phyloP scores from a whole-genome alignment of 306 rosid genomes.

The Pyrus bretschneideri region DNA sequence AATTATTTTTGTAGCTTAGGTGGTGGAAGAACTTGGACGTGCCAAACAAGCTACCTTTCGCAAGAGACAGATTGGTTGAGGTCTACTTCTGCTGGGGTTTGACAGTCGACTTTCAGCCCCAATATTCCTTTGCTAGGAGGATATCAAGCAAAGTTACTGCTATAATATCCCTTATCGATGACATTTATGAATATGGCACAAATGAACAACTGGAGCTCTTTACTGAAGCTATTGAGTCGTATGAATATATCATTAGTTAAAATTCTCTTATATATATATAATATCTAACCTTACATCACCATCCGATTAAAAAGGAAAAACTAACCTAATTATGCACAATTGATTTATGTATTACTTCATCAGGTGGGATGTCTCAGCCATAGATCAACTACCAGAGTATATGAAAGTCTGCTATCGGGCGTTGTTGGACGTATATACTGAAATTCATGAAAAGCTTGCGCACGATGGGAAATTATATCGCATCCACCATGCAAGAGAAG shows the following conservation, averaged over 20 bases:
- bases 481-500: no score
- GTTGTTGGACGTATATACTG: fast-evolving
- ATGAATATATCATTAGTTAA: no score
- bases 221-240: not conserved
- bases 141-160: not conserved
- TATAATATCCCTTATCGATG: not conserved
- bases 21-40: constrained; percentile 51
- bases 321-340: fast-evolving
- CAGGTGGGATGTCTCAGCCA: no score
- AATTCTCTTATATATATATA: no score
- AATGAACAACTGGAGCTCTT: not conserved
- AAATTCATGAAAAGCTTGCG: no score
- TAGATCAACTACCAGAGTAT: no score
- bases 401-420: no score
- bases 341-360: no score
- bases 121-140: constrained; percentile 21
- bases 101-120: constrained; percentile 18
- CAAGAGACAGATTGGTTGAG: constrained; percentile 38
- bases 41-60: constrained; percentile 14
- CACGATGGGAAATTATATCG: no score
- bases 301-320: no score
- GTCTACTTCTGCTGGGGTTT: constrained; percentile 36
- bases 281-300: fast-evolving
- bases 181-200: fast-evolving
- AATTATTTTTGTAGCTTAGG: not conserved